phyloP scores from a whole-genome alignment of 2,329 filamentous ascomycete species.

The Trichoderma brevicompactum region DNA sequence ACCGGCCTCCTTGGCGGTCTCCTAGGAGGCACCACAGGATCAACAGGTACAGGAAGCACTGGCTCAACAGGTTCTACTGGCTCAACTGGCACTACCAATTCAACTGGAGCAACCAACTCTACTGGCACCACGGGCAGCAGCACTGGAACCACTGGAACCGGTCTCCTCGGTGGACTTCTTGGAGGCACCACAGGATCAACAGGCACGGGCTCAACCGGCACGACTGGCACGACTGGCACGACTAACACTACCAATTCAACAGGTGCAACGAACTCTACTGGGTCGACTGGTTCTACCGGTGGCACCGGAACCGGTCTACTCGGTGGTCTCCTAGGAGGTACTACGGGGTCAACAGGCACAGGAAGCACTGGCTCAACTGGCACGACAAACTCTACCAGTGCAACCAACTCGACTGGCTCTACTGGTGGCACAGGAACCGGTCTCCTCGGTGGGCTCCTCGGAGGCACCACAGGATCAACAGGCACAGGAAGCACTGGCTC shows the following conservation, averaged over 20 bases:
- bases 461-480: neutral
- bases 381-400: too few species aligned
- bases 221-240: too few species aligned
- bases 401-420: neutral
- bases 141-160: too few species aligned
- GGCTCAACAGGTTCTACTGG: too few species aligned
- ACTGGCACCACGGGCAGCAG: too few species aligned
- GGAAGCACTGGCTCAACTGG: neutral
- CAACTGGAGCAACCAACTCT: neutral
- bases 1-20: too few species aligned
- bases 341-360: neutral
- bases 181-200: neutral
- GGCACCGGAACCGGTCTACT: neutral
- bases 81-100: neutral
- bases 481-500: neutral
- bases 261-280: too few species aligned
- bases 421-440: neutral
- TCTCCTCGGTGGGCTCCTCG: neutral
- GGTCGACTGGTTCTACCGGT: too few species aligned
- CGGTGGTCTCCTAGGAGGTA: neutral
- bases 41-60: too few species aligned
- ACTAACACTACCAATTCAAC: too few species aligned
- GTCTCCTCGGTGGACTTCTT: neutral
- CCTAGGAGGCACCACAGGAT: neutral
- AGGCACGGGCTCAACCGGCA: too few species aligned